Evolutionary conservation across 495 filamentous ascomycete species (phyloP).

Genomic region (Glonium stellatum): DNA sequence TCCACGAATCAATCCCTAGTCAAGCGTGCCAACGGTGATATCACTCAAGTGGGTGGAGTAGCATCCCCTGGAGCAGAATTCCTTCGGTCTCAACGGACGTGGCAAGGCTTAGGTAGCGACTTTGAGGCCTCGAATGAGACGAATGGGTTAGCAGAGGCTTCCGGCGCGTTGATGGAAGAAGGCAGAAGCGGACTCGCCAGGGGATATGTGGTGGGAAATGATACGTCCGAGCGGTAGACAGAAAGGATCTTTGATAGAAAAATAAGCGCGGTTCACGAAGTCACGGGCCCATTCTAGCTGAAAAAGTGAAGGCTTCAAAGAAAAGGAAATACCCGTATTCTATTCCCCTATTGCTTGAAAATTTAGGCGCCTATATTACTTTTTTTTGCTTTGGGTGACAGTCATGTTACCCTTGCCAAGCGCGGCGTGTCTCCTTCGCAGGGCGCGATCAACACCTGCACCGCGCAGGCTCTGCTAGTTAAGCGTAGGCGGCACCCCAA

Average conservation of each 20-base stretch:
- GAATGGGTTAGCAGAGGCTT: conserved; percentile 42
- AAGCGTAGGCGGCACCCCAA: not conserved
- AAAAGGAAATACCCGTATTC: too few relatives aligned
- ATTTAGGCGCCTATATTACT: not conserved
- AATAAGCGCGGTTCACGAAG: not conserved
- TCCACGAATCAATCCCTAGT: conserved; percentile 43
- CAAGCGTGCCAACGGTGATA: conserved; percentile 57
- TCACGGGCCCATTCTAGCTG: not conserved
- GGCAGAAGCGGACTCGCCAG: conserved; percentile 84
- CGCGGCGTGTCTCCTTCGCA: not conserved
- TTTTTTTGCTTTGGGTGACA: not conserved
- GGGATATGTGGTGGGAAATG: conserved; percentile 73
- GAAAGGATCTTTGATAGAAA: not conserved
- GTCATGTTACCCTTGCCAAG: not conserved
- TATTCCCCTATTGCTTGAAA: too few relatives aligned
- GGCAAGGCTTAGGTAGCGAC: conserved; percentile 89
- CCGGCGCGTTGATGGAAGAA: conserved; percentile 58
- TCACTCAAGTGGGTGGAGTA: conserved; percentile 70
- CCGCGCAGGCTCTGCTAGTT: not conserved
- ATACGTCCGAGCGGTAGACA: conserved; percentile 6
- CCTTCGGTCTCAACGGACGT: conserved; percentile 72
- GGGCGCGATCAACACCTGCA: not conserved
- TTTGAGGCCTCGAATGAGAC: conserved; percentile 62
- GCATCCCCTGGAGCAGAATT: conserved; percentile 89
- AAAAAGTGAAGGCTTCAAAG: not conserved